A percentile compares a stretch with the other conserved stretches of the same genome.
Conservation (phyloP, 225 moss, liverwort and hornwort genomes). For the Antitrichia curtipendula region DNA sequence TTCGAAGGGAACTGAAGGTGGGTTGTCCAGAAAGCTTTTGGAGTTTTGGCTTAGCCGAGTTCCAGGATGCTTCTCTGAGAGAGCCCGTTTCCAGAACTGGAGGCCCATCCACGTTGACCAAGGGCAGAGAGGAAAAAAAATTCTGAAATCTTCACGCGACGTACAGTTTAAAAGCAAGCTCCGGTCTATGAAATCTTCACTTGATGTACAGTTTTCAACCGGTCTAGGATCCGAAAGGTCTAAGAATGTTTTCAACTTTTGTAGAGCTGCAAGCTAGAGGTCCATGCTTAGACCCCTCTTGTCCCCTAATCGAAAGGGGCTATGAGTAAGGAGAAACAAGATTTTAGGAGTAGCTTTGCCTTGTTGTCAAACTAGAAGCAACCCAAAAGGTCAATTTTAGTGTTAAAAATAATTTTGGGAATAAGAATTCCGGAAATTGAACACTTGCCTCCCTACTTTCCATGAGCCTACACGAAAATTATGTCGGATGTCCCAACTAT, state of each 20-base stretch:
- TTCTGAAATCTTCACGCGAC: too few species aligned
- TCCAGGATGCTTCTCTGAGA: not conserved
- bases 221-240: too few species aligned
- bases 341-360: not conserved
- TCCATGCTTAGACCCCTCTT: too few species aligned
- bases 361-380: not conserved
- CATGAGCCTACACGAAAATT: not conserved
- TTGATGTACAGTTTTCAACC: too few species aligned
- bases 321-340: not conserved
- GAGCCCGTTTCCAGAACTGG: too few species aligned
- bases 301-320: too few species aligned
- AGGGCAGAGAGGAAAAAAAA: too few species aligned
- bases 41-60: not conserved
- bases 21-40: not conserved
- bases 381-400: not conserved
- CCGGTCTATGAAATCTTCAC: too few species aligned
- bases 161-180: too few species aligned
- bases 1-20: not conserved
- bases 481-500: not conserved
- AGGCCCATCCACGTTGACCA: too few species aligned
- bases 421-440: fast-evolving
- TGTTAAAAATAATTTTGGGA: not conserved
- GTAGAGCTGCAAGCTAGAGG: too few species aligned
- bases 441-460: not conserved
- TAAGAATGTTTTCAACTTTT: too few species aligned